Conservation (phyloP, 495 filamentous ascomycete species). For the Penicillium pancosmium region DNA sequence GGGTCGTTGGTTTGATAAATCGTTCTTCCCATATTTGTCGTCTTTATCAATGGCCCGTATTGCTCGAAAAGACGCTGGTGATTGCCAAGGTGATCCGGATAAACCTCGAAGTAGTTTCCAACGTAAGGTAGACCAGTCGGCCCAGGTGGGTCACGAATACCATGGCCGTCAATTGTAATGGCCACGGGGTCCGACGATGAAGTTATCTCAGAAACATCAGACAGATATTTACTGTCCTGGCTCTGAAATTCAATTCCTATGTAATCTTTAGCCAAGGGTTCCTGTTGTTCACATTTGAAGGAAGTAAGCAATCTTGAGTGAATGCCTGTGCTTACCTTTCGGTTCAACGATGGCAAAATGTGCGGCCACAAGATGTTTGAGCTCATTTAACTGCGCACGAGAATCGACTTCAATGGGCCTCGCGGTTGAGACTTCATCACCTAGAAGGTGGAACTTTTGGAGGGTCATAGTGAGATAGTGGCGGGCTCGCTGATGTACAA, state of each 20-base stretch:
- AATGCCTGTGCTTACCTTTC: constrained; percentile 14
- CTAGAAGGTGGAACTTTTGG: constrained; percentile 32
- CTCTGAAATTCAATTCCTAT: constrained; percentile 42
- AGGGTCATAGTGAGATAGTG: neutral
- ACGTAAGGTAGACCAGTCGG: constrained; percentile 51
- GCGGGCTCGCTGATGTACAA: neutral
- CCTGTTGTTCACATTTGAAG: neutral
- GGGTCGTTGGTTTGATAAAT: constrained; percentile 55
- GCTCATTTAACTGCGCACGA: constrained; percentile 27
- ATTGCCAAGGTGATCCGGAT: constrained; percentile 60
- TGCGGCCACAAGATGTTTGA: constrained; percentile 43
- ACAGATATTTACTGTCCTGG: constrained; percentile 26
- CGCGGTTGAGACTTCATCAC: constrained; percentile 35
- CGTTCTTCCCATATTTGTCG: constrained; percentile 52
- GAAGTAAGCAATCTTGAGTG: too few species aligned
- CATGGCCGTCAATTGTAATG: constrained; percentile 40
- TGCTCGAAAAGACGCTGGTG: constrained; percentile 55
- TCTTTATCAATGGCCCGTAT: constrained; percentile 58
- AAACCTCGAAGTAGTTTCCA: constrained; percentile 57
- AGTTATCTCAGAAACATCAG: constrained; percentile 30
- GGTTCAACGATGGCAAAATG: constrained; percentile 48
- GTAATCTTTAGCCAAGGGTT: neutral
- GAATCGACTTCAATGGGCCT: constrained; percentile 39
- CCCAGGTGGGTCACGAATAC: constrained; percentile 45
- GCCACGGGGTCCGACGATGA: constrained; percentile 31